phyloP scores from a whole-genome alignment of 352 stramenopile species.

The Phytophthora rubi region DNA sequence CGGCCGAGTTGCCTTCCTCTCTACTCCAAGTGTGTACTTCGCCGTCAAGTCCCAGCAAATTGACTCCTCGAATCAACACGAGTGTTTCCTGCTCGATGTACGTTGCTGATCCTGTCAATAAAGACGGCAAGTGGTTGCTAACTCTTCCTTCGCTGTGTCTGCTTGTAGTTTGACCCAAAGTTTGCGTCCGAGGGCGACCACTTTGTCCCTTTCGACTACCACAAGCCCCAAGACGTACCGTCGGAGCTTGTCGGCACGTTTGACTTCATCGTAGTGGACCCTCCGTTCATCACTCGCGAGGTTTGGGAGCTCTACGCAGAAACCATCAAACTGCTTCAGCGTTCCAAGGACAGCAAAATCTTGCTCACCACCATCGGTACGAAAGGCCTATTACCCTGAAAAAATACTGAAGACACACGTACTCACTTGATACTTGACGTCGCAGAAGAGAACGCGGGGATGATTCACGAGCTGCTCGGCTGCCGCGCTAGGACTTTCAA shows the following conservation, averaged over 20 bases:
- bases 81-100: slow-evolving; percentile 92
- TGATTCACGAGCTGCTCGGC: slow-evolving; percentile 89
- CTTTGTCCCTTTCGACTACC: slow-evolving; percentile 94
- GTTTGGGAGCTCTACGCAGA: slow-evolving; percentile 92
- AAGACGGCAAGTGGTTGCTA: background rate
- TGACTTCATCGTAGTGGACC: slow-evolving; percentile 94
- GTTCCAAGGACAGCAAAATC: slow-evolving; percentile 66
- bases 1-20: slow-evolving; percentile 89
- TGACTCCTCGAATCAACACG: slow-evolving; percentile 23
- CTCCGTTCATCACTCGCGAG: slow-evolving; percentile 94
- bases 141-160: slow-evolving; percentile 2
- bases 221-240: slow-evolving; percentile 74
- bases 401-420: background rate
- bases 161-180: slow-evolving; percentile 81
- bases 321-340: slow-evolving; percentile 67
- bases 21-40: slow-evolving; percentile 95
- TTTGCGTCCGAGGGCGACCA: slow-evolving; percentile 59
- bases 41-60: slow-evolving; percentile 63
- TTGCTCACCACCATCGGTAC: slow-evolving; percentile 92
- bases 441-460: slow-evolving; percentile 84
- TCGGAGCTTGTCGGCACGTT: slow-evolving; percentile 65
- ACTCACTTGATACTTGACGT: background rate
- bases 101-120: slow-evolving; percentile 10
- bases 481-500: slow-evolving; percentile 77
- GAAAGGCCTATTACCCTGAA: slow-evolving; percentile 1